Percentiles rank a stretch among this genome's conserved stretches.
phyloP scores from a whole-genome alignment of 495 filamentous ascomycete species.

The Aspergillus incahuasiensis region DNA sequence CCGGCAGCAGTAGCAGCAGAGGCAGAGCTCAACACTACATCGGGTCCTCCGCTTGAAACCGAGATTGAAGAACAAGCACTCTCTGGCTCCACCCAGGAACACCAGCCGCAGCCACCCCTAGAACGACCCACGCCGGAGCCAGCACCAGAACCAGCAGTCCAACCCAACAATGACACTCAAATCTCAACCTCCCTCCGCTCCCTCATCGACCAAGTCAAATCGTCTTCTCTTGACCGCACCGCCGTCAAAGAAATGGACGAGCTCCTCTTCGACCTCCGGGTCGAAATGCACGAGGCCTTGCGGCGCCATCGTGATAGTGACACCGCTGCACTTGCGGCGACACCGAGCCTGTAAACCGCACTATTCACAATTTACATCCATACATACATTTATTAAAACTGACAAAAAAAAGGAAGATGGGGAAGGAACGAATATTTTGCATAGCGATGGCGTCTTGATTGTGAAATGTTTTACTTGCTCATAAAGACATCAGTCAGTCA shows the following conservation, averaged over 20 bases:
- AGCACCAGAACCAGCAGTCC: neutral
- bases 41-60: neutral
- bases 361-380: neutral
- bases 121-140: neutral
- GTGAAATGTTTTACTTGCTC: slow-evolving; percentile 8
- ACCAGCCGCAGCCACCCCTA: neutral
- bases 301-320: slow-evolving; percentile 31
- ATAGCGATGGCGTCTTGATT: slow-evolving; percentile 42
- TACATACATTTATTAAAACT: neutral
- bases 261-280: slow-evolving; percentile 62
- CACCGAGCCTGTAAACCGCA: neutral
- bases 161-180: slow-evolving; percentile 4
- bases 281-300: slow-evolving; percentile 58
- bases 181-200: slow-evolving; percentile 48
- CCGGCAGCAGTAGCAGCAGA: neutral
- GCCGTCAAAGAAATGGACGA: slow-evolving; percentile 60
- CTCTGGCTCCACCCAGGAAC: slow-evolving; percentile 14
- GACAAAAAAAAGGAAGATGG: neutral
- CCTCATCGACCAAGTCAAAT: slow-evolving; percentile 48
- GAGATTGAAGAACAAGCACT: neutral
- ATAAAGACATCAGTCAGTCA: neutral
- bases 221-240: slow-evolving; percentile 43
- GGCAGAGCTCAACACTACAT: neutral
- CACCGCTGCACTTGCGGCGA: neutral
- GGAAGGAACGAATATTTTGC: slow-evolving; percentile 22